Percentiles rank a stretch among this genome's conserved stretches.
Conservation (phyloP, 371 early-diverging fungal genomes). For the Mortierella sp. region DNA sequence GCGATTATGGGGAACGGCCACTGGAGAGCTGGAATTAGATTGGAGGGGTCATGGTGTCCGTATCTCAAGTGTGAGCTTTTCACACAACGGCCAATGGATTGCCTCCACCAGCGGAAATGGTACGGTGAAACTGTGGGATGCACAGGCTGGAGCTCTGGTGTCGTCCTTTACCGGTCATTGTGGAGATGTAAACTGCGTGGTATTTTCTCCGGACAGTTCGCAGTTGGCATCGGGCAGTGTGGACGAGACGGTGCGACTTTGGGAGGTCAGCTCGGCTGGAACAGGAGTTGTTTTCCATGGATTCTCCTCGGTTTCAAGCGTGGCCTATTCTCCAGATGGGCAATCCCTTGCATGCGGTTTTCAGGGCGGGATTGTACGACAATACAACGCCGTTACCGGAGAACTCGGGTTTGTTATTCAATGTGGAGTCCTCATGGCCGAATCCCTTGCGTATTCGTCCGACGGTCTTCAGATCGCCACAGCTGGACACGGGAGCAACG, state of each 20-base stretch:
- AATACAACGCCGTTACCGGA: background rate
- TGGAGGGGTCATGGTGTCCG: background rate
- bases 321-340: background rate
- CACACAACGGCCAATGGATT: background rate
- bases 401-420: background rate
- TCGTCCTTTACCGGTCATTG: background rate
- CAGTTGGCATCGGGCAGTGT: background rate
- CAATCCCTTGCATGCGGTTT: too few relatives aligned
- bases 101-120: background rate
- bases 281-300: background rate
- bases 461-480: background rate
- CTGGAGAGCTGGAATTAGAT: background rate
- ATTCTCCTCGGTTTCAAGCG: background rate
- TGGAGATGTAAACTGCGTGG: background rate
- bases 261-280: background rate
- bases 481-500: background rate
- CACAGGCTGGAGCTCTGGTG: background rate
- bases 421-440: too few relatives aligned
- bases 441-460: background rate
- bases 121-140: background rate
- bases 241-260: background rate
- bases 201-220: background rate
- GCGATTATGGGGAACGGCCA: background rate
- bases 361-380: background rate
- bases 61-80: background rate